Base-by-base conservation (phyloP, 176 grass and related monocot genomes). In the Raddia distichophylla region DNA sequence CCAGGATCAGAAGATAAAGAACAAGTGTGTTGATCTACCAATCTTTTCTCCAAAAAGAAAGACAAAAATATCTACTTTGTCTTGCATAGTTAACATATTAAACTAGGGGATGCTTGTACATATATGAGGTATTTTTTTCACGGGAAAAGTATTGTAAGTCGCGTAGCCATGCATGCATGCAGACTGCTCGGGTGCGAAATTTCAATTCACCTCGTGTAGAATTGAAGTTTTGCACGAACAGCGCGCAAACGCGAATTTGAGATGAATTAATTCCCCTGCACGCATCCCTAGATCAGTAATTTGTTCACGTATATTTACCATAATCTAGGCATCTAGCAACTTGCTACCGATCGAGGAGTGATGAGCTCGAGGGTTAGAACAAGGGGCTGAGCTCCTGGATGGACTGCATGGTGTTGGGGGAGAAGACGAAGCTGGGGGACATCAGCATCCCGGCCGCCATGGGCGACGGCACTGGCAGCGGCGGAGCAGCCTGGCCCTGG, bases 321-420 rank as follows among this genome's bases (percentile, higher is more conserved):
- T 48, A 37, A 34, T n/a, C 45, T 82, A 35, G 5, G 35, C 69
- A 52, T 51, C 14, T 10, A 20, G 27, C 27, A 27, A 27, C 27
- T 27, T 27, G 27, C 27, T 27, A 27, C 27, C 27, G 27, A 27
- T 27, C 27, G 27, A 27, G 27, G 27, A 27, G 27, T 27, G 67
- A 72, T 37, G 27, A 22, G 51, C 12, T 82, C 3, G 8, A n/a
- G 14, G 15, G 43, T 46, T 78, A 79, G 64, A 83, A 27, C 71
- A 87, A 47, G 64, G 84, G 58, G 57, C 69, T 72, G 71, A 91
- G 89, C 63, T 91, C 85, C 65, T 87, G 89, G 52, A 91, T 80
- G 44, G 71, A 67, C 27, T 71, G 51, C 85, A 87, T 74, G 56
- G 76, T 87, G 80, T 63, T 87, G 27, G 85, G 85, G 50, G 81